A percentile compares a stretch with the other conserved stretches of the same genome.
phyloP scores from a whole-genome alignment of 768 basidiomycete genomes.

The Boletellus sp. region DNA sequence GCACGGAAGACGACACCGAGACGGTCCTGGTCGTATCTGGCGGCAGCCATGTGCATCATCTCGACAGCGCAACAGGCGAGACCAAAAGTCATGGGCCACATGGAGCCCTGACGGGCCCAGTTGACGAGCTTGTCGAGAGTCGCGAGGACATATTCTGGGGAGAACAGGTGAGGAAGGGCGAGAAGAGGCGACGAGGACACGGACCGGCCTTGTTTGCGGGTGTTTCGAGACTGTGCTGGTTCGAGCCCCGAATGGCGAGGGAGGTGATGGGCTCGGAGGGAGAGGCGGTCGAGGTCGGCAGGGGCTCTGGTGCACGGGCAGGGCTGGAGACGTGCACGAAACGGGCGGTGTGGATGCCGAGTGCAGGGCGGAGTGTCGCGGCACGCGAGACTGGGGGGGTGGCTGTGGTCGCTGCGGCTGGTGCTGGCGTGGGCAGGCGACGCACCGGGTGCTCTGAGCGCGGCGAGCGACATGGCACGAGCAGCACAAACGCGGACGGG shows the following conservation, averaged over 20 bases:
- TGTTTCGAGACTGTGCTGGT: conserved; percentile 81
- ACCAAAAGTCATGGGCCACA: conserved; percentile 99
- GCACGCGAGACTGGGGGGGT: conserved; percentile 27
- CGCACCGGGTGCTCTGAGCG: conserved; percentile 36
- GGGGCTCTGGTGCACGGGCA: conserved; percentile 37
- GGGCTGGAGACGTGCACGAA: conserved; percentile 54
- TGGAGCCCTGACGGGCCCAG: conserved; percentile 96
- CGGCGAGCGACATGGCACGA: conserved; percentile 45
- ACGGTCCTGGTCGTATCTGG: conserved; percentile 97
- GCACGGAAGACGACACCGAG: conserved; percentile 98
- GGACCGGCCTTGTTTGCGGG: conserved; percentile 88
- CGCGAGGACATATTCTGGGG: conserved; percentile 88
- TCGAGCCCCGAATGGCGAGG: conserved; percentile 74
- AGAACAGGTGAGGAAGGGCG: background rate
- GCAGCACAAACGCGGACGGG: background rate
- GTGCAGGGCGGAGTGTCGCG: conserved; percentile 43
- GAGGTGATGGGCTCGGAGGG: conserved; percentile 57
- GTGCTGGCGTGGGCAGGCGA: conserved; percentile 28
- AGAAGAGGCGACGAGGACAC: conserved; percentile 14
- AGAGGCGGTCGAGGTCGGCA: conserved; percentile 43
- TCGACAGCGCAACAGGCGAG: conserved; percentile 99
- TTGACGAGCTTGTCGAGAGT: conserved; percentile 96
- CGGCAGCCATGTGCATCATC: conserved; percentile 99
- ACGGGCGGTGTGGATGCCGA: conserved; percentile 45
- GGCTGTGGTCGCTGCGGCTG: too few relatives aligned